phyloP scores from a whole-genome alignment of 306 rosid species.

The Fagus crenata region DNA sequence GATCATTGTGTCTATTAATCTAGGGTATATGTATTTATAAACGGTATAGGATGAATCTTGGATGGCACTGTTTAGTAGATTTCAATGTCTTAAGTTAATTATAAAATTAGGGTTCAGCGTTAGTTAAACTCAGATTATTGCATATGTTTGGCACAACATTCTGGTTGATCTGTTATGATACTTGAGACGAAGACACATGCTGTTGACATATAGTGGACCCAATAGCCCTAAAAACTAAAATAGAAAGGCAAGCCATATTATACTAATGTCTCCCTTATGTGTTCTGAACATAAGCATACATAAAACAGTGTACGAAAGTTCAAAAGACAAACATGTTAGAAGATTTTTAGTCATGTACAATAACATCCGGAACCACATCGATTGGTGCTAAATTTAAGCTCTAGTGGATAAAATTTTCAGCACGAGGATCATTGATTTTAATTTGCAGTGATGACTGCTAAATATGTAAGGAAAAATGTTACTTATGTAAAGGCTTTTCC shows the following conservation, averaged over 20 bases:
- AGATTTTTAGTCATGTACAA: background rate
- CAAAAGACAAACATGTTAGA: background rate
- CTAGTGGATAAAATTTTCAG: background rate
- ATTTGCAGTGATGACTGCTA: background rate
- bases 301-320: background rate
- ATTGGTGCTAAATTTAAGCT: background rate
- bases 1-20: no score
- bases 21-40: background rate
- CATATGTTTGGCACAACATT: slow-evolving; percentile 20
- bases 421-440: background rate
- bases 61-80: background rate
- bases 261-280: background rate
- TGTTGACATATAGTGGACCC: slow-evolving; percentile 25
- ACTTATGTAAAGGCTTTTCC: background rate
- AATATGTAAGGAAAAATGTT: background rate
- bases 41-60: background rate
- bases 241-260: background rate
- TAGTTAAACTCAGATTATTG: background rate
- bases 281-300: background rate
- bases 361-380: background rate
- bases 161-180: slow-evolving; percentile 22
- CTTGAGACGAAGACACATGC: slow-evolving; percentile 40
- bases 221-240: slow-evolving; percentile 7
- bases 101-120: no score
- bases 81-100: no score